Base-by-base conservation (phyloP, 352 stramenopile genomes). In the Phytophthora niederhauseri region DNA sequence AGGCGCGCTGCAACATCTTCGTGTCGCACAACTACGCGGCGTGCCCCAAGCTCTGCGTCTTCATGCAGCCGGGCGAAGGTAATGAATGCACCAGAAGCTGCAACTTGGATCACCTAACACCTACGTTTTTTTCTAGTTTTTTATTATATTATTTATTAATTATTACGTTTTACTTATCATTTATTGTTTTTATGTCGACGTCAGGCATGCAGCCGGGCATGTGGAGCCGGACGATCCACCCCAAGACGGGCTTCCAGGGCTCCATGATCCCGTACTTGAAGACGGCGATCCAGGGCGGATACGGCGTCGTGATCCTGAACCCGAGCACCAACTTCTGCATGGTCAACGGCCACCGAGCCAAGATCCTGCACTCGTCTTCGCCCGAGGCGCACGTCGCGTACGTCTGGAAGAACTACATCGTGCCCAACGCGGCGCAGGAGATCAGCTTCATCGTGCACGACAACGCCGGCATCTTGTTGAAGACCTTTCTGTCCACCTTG, bases 221-320 rank as follows among this genome's bases (percentile, higher is more conserved):
- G 72, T 92, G 83, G 83, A 91, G 76, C 57, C 76, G 81, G 34
- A 80, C 75, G 20, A 87, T 93, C 74, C 82, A 94, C 66, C 81
- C 77, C 9, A 92, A 93, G 65, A 90, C 81, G n/a, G 84, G 85
- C 6, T 94, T 94, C 60, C 83, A 94, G 53, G 87, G 87, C 52
- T 95, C 87, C 30, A 95, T 96, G 86, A 90, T 96, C 57, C 89
- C 89, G 57, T 95, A 96, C 64, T 70, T 95, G 26, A 93, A 95
- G 69, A 94, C 88, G 0, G 89, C 89, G 20, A 90, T 94, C 51
- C 86, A 96, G 61, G 86, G 87, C 41, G 88, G 88, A 57, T 94
- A 94, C 56, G 84, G 84, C 14, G 87, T 96, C 6, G 80, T 95
- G 36, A 74, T 96, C 20, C 55, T 94, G 55, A 96, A 96, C 51